A percentile compares a stretch with the other conserved stretches of the same genome.
Conservation (phyloP, 257 asterid species). For the Rauvolfia tetraphylla region DNA sequence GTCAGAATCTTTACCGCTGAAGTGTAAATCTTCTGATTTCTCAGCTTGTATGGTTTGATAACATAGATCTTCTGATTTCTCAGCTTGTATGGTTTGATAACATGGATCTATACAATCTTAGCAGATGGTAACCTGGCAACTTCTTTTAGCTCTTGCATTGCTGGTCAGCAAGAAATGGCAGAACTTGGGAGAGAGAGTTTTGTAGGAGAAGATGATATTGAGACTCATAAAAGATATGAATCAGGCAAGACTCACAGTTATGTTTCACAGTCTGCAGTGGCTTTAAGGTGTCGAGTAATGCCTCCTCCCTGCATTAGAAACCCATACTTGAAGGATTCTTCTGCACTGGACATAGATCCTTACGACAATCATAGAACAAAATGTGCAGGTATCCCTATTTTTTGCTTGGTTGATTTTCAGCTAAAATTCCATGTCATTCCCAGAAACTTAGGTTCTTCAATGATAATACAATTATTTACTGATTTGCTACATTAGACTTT, state of each 20-base stretch:
- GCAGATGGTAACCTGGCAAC: constrained; percentile 38
- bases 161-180: constrained; percentile 27
- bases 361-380: constrained; percentile 70
- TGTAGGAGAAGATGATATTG: constrained; percentile 26
- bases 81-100: not conserved
- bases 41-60: not conserved
- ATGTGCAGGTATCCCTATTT: constrained; percentile 58
- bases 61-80: not conserved
- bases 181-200: constrained; percentile 29
- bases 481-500: not conserved
- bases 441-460: not conserved
- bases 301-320: constrained; percentile 94
- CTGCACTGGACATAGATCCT: constrained; percentile 53
- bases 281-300: constrained; percentile 92
- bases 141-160: constrained; percentile 28
- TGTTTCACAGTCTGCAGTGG: constrained; percentile 95
- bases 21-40: too few species aligned
- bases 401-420: not conserved
- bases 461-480: not conserved
- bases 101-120: constrained; percentile 1
- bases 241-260: constrained; percentile 47
- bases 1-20: not conserved
- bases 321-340: constrained; percentile 62
- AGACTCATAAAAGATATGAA: constrained; percentile 28
- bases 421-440: not conserved